Evolutionary conservation across 805 yeast genomes (phyloP).

Genomic region (Metschnikowia kofuensis): DNA sequence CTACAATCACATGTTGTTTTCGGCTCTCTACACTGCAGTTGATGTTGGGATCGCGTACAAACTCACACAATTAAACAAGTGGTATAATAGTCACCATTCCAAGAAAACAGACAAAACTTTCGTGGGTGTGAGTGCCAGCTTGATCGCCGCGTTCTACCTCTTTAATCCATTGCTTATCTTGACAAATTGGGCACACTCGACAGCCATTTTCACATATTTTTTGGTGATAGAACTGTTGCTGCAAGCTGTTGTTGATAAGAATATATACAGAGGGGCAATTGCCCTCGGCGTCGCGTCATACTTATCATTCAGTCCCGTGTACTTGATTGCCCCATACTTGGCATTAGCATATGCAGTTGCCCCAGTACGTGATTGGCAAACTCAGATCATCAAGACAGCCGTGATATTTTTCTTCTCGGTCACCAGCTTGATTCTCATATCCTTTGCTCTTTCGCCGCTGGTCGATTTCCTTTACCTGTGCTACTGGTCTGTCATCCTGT

Average conservation of each 20-base stretch:
- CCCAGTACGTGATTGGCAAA: slow-evolving; percentile 12
- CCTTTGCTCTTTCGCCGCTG: slow-evolving; percentile 33
- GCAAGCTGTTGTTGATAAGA: slow-evolving; percentile 40
- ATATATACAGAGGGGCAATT: slow-evolving; percentile 44
- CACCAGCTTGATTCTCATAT: slow-evolving; percentile 29
- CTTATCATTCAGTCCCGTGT: slow-evolving; percentile 60
- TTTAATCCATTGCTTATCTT: slow-evolving; percentile 79
- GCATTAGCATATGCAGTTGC: slow-evolving; percentile 28
- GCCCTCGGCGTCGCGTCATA: slow-evolving; percentile 62
- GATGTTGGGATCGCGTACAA: slow-evolving; percentile 60
- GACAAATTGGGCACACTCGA: slow-evolving; percentile 66
- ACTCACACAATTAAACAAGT: slow-evolving; percentile 48
- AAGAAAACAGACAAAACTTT: slow-evolving; percentile 17
- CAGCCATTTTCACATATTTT: slow-evolving; percentile 59
- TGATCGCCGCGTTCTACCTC: slow-evolving; percentile 62
- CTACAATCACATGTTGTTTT: slow-evolving; percentile 21
- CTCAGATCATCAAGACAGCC: slow-evolving; percentile 8
- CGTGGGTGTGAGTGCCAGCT: slow-evolving; percentile 34
- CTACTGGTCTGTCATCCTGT: slow-evolving; percentile 56
- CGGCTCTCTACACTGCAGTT: slow-evolving; percentile 50
- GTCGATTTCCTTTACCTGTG: slow-evolving; percentile 38
- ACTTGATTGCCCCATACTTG: slow-evolving; percentile 57
- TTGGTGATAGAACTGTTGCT: slow-evolving; percentile 47
- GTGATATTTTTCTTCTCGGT: slow-evolving; percentile 17
- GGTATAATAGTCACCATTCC: slow-evolving; percentile 30